Evolutionary conservation across 495 filamentous ascomycete species (phyloP).

Genomic region (Daldinia grandis): DNA sequence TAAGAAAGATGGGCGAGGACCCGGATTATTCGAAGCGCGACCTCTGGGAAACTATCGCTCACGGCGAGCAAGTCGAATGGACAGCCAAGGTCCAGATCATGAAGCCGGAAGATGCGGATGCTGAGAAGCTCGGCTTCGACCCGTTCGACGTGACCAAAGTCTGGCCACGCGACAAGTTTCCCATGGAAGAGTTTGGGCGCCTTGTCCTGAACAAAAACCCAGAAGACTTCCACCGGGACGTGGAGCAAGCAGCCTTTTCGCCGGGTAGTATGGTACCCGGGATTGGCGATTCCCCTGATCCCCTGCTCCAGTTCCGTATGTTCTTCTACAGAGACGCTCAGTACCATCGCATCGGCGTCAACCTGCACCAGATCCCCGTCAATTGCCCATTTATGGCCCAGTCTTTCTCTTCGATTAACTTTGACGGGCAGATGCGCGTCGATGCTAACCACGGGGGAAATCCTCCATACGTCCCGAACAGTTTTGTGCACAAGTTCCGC

Average conservation of each 20-base stretch:
- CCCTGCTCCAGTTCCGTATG: slow-evolving; percentile 78
- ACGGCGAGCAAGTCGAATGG: slow-evolving; percentile 58
- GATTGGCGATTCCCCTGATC: slow-evolving; percentile 74
- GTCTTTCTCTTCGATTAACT: slow-evolving; percentile 74
- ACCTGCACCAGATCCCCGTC: slow-evolving; percentile 83
- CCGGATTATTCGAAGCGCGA: slow-evolving; percentile 64
- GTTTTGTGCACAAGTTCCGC: slow-evolving; percentile 63
- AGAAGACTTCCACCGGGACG: slow-evolving; percentile 73
- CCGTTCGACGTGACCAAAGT: slow-evolving; percentile 65
- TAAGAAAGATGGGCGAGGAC: slow-evolving; percentile 53
- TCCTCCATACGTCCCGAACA: slow-evolving; percentile 64
- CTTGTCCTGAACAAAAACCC: slow-evolving; percentile 73
- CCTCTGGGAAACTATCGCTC: slow-evolving; percentile 61
- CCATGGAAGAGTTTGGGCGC: slow-evolving; percentile 71
- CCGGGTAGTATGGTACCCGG: slow-evolving; percentile 75
- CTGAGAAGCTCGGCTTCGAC: slow-evolving; percentile 59
- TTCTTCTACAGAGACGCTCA: slow-evolving; percentile 87
- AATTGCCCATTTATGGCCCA: slow-evolving; percentile 70
- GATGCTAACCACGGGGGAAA: slow-evolving; percentile 63
- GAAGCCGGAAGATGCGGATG: slow-evolving; percentile 59
- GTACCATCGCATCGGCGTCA: slow-evolving; percentile 78
- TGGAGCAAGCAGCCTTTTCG: slow-evolving; percentile 90
- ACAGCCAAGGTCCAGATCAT: slow-evolving; percentile 62
- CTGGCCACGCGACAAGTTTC: slow-evolving; percentile 76
- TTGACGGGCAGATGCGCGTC: slow-evolving; percentile 75